Evolutionary conservation across 2,329 filamentous ascomycete genomes (phyloP).

Genomic region (Diaporthe vexans): DNA sequence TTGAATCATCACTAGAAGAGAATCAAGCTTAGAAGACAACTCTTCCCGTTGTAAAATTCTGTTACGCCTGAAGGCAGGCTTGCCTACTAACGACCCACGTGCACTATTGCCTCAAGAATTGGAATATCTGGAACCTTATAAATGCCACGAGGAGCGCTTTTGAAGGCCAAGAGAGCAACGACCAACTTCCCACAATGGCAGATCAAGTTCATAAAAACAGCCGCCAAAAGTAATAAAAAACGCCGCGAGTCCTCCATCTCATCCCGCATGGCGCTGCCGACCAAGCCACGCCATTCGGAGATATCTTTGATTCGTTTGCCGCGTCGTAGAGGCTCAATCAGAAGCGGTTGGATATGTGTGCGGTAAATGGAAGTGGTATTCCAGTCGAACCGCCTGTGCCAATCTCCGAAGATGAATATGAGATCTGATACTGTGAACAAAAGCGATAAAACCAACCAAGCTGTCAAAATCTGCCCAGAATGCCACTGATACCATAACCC

Average conservation of each 20-base stretch:
- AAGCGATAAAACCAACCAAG: neutral
- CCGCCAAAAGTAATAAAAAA: too few species aligned
- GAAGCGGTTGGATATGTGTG: neutral
- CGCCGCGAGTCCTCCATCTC: too few species aligned
- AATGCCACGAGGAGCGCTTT: neutral
- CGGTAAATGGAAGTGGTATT: neutral
- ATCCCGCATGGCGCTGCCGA: too few species aligned
- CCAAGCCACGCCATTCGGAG: neutral
- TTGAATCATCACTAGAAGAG: too few species aligned
- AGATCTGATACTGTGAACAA: neutral
- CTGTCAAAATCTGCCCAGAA: neutral
- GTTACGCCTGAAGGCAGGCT: too few species aligned
- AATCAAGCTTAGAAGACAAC: too few species aligned
- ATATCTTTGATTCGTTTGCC: neutral
- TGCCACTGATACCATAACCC: too few species aligned
- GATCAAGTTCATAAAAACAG: neutral
- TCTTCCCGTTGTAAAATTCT: neutral
- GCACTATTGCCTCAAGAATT: neutral
- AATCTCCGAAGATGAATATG: accelerated
- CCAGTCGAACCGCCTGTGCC: neutral
- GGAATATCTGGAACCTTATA: neutral
- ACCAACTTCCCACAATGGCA: neutral
- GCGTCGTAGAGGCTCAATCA: neutral
- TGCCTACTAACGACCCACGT: neutral
- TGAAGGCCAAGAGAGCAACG: neutral